Conservation (phyloP, 257 asterid genomes). For the Rubia yunnanensis region DNA sequence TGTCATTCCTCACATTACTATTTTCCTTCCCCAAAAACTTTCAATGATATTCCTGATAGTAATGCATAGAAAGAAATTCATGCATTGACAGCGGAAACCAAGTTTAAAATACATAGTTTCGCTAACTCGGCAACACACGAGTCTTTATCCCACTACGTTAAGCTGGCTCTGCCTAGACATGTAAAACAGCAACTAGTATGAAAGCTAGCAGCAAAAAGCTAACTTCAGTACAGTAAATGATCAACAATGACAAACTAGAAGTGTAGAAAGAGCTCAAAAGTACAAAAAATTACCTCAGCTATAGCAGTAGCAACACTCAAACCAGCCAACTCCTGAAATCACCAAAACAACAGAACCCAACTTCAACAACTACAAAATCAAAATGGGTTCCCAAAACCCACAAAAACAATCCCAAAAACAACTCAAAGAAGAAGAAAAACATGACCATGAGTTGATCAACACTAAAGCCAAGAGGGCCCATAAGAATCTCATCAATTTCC, state of each 20-base stretch:
- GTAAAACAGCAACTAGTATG: not conserved
- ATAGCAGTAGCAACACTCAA: conserved; percentile 90
- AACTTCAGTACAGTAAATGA: too few species aligned
- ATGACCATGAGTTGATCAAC: conserved; percentile 91
- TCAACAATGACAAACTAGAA: not conserved
- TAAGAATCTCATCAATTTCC: conserved; percentile 76
- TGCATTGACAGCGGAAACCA: not conserved
- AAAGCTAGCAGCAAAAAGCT: not conserved
- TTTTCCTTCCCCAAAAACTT: not conserved
- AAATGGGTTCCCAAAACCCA: not conserved
- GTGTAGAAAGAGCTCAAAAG: not conserved
- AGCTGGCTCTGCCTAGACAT: not conserved
- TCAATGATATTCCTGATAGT: not conserved
- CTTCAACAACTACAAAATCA: conserved; percentile 7
- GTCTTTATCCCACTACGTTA: too few species aligned
- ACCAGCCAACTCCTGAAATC: conserved; percentile 88
- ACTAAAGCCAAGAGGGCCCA: conserved; percentile 95
- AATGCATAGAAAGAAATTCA: not conserved
- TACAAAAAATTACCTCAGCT: conserved; percentile 49
- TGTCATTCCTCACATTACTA: not conserved
- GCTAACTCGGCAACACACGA: not conserved
- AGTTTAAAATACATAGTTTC: not conserved
- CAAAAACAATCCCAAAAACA: not conserved
- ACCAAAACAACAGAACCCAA: conserved; percentile 3
- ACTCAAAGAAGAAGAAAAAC: not conserved